Conservation (phyloP, 2,329 filamentous ascomycete species). For the Cylindrodendrum hubeiense region DNA sequence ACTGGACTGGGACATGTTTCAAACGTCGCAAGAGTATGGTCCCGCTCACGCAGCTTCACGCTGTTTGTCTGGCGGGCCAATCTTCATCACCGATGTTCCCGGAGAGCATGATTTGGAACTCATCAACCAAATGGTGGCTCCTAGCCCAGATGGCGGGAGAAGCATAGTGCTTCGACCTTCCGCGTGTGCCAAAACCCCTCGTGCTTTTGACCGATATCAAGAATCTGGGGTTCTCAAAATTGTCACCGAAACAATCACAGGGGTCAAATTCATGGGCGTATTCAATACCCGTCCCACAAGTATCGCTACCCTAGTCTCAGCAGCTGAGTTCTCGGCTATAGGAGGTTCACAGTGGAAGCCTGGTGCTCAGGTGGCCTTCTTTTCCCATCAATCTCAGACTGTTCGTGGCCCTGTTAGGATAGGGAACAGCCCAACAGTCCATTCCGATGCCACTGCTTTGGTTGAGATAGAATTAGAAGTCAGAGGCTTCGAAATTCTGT, state of each 20-base stretch:
- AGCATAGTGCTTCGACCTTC: neutral
- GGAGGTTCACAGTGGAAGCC: neutral
- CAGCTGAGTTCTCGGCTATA: neutral
- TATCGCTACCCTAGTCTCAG: neutral
- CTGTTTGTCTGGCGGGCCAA: slow-evolving; percentile 85
- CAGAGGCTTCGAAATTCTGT: neutral
- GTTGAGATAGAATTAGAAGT: neutral
- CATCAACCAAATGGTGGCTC: slow-evolving; percentile 73
- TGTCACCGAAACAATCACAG: neutral
- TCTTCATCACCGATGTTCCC: slow-evolving; percentile 88
- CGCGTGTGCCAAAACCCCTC: neutral
- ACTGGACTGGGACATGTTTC: slow-evolving; percentile 79
- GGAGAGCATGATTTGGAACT: slow-evolving; percentile 79
- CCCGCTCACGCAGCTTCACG: slow-evolving; percentile 84
- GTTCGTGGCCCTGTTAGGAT: neutral
- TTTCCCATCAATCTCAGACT: slow-evolving; percentile 2
- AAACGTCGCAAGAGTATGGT: slow-evolving; percentile 71
- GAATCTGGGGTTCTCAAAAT: slow-evolving; percentile 7
- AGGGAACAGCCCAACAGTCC: neutral
- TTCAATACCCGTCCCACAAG: neutral
- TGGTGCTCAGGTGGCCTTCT: neutral
- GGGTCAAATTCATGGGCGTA: neutral
- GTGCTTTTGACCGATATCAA: slow-evolving; percentile 9
- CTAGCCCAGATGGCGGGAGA: neutral
- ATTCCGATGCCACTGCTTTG: neutral